phyloP scores from a whole-genome alignment of 2,329 filamentous ascomycete genomes.

The Pestalotiopsis sp. region DNA sequence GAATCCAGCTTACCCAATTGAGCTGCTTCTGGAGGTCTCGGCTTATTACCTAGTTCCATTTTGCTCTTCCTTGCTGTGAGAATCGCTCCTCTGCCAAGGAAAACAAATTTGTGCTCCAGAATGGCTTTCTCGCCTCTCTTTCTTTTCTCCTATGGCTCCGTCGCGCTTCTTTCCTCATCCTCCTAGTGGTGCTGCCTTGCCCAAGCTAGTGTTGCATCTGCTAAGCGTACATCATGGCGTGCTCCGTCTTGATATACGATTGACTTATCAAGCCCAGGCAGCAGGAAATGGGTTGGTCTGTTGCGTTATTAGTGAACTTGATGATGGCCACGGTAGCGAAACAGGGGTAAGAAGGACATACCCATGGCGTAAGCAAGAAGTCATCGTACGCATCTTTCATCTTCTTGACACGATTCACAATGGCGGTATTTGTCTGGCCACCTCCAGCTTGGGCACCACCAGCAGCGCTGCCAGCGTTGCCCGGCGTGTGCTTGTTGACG shows the following conservation, averaged over 20 bases:
- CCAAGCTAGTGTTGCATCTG: too few species aligned
- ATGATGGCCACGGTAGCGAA: not conserved
- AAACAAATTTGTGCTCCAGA: too few species aligned
- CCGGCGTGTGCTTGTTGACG: conserved; percentile 2
- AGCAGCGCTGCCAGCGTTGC: conserved; percentile 1
- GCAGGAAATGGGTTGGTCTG: not conserved
- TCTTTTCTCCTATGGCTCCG: too few species aligned
- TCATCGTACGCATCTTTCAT: not conserved
- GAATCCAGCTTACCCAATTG: too few species aligned
- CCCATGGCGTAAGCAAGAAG: conserved; percentile 3
- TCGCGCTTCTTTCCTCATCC: too few species aligned
- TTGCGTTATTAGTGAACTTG: not conserved
- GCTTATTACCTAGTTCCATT: too few species aligned
- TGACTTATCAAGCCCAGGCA: not conserved
- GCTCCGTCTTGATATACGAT: not conserved
- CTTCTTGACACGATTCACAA: conserved; percentile 6
- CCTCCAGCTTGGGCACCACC: not conserved
- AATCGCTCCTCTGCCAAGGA: too few species aligned
- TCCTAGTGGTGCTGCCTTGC: too few species aligned
- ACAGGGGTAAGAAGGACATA: not conserved
- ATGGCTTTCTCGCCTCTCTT: too few species aligned
- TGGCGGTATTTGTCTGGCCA: not conserved
- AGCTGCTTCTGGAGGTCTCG: too few species aligned
- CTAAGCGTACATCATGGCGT: too few species aligned
- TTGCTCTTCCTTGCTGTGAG: too few species aligned